These are phyloP conservation scores for Clausena lansium DNA, from an alignment of 345 rosid genomes.

Conservation along the genomic window DNA sequence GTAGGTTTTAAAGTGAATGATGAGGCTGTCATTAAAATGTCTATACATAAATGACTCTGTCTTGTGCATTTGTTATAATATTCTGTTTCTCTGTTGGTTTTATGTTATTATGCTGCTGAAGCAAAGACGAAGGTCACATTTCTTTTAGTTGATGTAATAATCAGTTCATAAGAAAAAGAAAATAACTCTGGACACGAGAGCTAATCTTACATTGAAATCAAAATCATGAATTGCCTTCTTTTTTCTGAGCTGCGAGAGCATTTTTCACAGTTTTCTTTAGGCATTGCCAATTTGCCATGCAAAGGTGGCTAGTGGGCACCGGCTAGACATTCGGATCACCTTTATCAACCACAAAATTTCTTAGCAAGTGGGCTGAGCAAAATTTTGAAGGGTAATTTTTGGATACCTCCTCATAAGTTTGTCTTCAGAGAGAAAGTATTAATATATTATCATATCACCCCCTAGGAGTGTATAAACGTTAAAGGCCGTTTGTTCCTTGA, in stretches of 20 bases:
- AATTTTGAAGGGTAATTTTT: no score
- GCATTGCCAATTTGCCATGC: background rate
- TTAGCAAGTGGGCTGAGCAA: background rate
- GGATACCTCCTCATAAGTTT: no score
- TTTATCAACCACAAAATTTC: no score
- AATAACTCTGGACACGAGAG: background rate
- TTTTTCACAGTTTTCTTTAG: background rate
- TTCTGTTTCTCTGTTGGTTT: background rate
- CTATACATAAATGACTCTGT: slow-evolving; percentile 5
- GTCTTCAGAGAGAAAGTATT: no score
- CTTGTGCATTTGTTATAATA: background rate
- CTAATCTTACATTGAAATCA: background rate
- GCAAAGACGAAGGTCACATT: background rate
- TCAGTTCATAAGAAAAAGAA: background rate
- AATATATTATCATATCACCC: no score
- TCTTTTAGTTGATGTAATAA: slow-evolving; percentile 7
- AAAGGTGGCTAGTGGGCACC: background rate
- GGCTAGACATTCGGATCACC: no score
- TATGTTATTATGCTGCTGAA: background rate
- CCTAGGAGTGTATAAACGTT: no score
- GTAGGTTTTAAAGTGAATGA: background rate
- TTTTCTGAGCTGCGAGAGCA: background rate
- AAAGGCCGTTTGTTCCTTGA: no score
- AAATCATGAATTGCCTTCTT: background rate
- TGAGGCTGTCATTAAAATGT: background rate